Percentiles rank a stretch among this genome's conserved stretches.
phyloP scores from a whole-genome alignment of 495 filamentous ascomycete species.

The Podospora comata region DNA sequence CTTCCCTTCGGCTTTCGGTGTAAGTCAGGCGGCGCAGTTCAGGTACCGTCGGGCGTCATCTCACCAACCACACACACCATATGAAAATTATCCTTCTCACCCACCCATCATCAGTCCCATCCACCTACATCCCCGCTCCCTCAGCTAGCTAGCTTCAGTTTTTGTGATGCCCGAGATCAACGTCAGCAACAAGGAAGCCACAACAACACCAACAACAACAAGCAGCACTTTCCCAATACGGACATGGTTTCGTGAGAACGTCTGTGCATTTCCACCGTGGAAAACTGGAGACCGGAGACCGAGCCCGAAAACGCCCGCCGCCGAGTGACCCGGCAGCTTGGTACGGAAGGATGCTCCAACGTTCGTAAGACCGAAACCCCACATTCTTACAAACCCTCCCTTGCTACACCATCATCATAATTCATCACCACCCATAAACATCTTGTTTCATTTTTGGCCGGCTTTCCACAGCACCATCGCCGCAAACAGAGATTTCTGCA shows the following conservation, averaged over 20 bases:
- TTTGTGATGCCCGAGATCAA: background rate
- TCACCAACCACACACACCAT: background rate
- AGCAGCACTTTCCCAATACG: background rate
- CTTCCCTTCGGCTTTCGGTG: background rate
- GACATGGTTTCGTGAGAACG: background rate
- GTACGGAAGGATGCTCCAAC: slow-evolving; percentile 15
- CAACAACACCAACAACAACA: background rate
- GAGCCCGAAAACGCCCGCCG: background rate
- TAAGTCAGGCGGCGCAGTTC: background rate
- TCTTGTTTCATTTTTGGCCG: background rate
- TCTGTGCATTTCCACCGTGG: background rate
- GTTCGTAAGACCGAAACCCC: slow-evolving; percentile 2
- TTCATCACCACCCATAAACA: background rate
- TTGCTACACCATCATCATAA: background rate
- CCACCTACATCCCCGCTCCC: too few species aligned
- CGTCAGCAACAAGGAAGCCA: background rate
- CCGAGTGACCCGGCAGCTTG: slow-evolving; percentile 23
- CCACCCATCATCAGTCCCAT: background rate
- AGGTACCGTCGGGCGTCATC: background rate
- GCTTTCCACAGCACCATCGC: background rate
- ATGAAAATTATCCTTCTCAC: background rate
- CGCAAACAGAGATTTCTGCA: background rate
- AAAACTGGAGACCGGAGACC: background rate
- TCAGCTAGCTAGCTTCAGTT: too few species aligned
- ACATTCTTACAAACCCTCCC: background rate